These are phyloP conservation scores for Dunaliella primolecta DNA, from an alignment of 139 green algal genomes.

Conservation along the genomic window DNA sequence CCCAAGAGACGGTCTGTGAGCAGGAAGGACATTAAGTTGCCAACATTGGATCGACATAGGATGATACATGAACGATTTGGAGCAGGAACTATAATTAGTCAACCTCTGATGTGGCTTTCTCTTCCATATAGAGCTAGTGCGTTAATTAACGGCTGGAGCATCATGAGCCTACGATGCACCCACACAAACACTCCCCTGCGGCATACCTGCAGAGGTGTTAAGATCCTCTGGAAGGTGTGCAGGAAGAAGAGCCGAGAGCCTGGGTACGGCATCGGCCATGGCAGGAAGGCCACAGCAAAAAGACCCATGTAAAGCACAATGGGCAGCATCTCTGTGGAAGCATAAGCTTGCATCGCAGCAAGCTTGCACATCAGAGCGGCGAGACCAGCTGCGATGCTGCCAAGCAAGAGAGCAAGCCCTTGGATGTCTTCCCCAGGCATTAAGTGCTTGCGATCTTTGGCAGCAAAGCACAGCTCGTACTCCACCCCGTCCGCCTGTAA, in stretches of 20 bases:
- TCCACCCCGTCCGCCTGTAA: constrained; percentile 50
- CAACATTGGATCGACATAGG: no score
- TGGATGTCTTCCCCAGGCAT: constrained; percentile 32
- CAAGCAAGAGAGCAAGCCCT: neutral
- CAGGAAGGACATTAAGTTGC: no score
- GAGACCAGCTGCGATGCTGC: neutral
- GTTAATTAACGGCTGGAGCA: no score
- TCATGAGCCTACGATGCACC: no score
- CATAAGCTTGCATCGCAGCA: neutral
- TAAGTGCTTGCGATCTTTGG: constrained; percentile 55
- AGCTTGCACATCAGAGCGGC: neutral
- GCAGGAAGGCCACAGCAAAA: neutral
- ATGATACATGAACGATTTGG: no score
- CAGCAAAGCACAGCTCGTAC: constrained; percentile 71
- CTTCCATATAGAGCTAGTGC: no score
- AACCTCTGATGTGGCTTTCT: no score
- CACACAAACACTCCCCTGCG: no score
- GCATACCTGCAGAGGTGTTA: neutral
- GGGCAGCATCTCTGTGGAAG: neutral
- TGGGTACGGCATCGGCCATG: neutral
- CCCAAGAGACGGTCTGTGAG: constrained; percentile 67
- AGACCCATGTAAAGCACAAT: neutral
- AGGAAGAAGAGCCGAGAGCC: neutral
- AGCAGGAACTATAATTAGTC: no score
- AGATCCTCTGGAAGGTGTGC: neutral